Conservation (phyloP, 148 eudicot genomes). For the Chenopodium formosanum region DNA sequence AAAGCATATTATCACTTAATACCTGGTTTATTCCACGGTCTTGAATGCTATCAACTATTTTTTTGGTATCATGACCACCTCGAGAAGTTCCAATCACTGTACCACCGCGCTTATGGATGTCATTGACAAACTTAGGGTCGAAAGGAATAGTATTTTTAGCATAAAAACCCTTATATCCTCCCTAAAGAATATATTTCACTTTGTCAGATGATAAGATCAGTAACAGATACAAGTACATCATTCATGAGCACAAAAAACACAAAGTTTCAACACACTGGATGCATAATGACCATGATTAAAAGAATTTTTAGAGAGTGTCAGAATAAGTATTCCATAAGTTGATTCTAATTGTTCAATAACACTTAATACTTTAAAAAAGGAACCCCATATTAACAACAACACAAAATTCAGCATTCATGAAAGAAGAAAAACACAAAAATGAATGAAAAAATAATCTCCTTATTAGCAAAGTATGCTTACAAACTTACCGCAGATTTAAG, state of each 20-base stretch:
- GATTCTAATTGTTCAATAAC: neutral
- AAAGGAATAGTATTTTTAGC: slow-evolving; percentile 66
- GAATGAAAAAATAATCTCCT: neutral
- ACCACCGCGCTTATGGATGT: slow-evolving; percentile 94
- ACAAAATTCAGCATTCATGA: neutral
- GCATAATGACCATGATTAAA: neutral
- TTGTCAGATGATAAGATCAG: neutral
- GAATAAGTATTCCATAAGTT: neutral
- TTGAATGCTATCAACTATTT: slow-evolving; percentile 94
- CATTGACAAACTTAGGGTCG: slow-evolving; percentile 76
- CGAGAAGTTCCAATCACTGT: slow-evolving; percentile 84
- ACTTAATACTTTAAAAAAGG: neutral
- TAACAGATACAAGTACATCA: neutral
- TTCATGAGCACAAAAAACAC: neutral
- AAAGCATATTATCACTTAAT: neutral
- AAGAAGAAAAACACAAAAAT: neutral
- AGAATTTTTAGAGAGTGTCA: neutral
- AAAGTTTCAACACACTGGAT: neutral
- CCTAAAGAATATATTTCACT: slow-evolving; percentile 37
- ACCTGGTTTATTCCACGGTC: slow-evolving; percentile 95
- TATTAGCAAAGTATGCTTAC: neutral
- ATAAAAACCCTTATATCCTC: slow-evolving; percentile 90
- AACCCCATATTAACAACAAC: neutral
- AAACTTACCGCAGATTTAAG: neutral
- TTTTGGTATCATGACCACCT: slow-evolving; percentile 88